Conservation (phyloP, 1,284 basidiomycete genomes). For the Pseudozyma sp. region DNA sequence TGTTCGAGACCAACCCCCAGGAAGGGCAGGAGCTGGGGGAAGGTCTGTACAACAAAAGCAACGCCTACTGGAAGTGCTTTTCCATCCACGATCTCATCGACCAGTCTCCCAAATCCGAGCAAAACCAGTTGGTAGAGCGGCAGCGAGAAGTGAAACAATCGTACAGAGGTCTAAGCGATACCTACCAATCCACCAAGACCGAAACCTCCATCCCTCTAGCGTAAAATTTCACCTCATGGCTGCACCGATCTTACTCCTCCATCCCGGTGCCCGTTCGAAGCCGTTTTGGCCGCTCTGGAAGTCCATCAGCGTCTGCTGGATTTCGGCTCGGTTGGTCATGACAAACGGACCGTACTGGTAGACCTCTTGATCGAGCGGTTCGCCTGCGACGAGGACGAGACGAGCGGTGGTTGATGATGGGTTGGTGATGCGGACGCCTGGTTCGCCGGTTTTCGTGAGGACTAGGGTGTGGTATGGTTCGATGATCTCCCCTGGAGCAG, state of each 20-base stretch:
- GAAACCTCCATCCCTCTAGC: constrained; percentile 11
- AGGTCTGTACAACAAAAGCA: constrained; percentile 20
- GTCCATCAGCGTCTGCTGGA: constrained; percentile 83
- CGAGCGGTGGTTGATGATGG: constrained; percentile 43
- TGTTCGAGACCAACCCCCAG: constrained; percentile 11
- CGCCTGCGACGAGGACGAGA: constrained; percentile 76
- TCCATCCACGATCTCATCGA: constrained; percentile 15
- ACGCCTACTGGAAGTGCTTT: constrained; percentile 11
- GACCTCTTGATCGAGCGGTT: constrained; percentile 88
- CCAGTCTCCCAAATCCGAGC: background rate
- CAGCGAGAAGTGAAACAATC: constrained; percentile 4
- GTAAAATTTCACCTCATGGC: constrained; percentile 11
- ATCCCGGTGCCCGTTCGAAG: constrained; percentile 87
- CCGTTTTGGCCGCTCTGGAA: constrained; percentile 85
- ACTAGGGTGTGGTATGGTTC: constrained; percentile 81
- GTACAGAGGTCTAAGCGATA: constrained; percentile 8
- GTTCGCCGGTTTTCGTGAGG: constrained; percentile 72
- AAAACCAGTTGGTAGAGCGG: background rate
- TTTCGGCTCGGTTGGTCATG: constrained; percentile 82
- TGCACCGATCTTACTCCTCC: constrained; percentile 80
- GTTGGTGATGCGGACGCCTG: constrained; percentile 75
- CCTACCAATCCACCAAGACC: constrained; percentile 11
- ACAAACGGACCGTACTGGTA: constrained; percentile 84
- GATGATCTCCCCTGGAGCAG: constrained; percentile 61
- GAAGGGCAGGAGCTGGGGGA: background rate